Evolutionary conservation across 352 stramenopile species (phyloP), one percentile per base, ranked within the genome.

Genomic region (Phytopythium kandeliae): DNA sequence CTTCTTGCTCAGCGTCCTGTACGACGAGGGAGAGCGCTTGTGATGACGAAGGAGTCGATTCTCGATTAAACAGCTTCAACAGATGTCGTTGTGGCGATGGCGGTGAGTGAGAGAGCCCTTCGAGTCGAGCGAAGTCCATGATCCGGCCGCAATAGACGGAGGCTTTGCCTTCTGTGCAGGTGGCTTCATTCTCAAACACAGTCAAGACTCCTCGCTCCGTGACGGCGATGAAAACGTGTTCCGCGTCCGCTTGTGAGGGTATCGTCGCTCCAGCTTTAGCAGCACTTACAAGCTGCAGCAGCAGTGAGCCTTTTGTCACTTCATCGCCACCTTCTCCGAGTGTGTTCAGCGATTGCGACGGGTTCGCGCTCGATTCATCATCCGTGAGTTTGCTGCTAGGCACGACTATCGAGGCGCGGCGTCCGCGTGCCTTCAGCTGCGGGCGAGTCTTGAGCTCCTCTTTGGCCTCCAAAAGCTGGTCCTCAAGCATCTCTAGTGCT

Each of bases 401-500:
- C 1, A 46, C 15, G 31, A 46, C 13, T 10, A 46, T 22, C 15
- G 40, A 46, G 12, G 15, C 40, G 5, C 10, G 19, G 13, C 40
- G 21, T 19, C 22, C 40, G 12, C 40, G 40, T 1, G 24, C 22
- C 24, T 34, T 34, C 3, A 34, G 47, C 45, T 41, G 45, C 16
- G 28, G 17, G 22, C 33, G 45, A 16, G 21, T 36, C 22, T 28
- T 28, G 16, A 48, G 17, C 38, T 46, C 28, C 1, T 62, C 24
- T 26, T 68, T 54, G 0, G 51, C 67, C 16, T 85, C 62, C 0
- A 74, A 25, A 7, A 72, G 54, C 41, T 89, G 74, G 0, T 82
- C 68, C 26, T 74, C 62, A 1, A 89, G 51, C 64, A 86, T 71
- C 37, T 85, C 72, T 10, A 85, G 54, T 3, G 77, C 77, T 19